Evolutionary conservation across 2,329 filamentous ascomycete species (phyloP).

Genomic region (Cryphonectria carpinicola): DNA sequence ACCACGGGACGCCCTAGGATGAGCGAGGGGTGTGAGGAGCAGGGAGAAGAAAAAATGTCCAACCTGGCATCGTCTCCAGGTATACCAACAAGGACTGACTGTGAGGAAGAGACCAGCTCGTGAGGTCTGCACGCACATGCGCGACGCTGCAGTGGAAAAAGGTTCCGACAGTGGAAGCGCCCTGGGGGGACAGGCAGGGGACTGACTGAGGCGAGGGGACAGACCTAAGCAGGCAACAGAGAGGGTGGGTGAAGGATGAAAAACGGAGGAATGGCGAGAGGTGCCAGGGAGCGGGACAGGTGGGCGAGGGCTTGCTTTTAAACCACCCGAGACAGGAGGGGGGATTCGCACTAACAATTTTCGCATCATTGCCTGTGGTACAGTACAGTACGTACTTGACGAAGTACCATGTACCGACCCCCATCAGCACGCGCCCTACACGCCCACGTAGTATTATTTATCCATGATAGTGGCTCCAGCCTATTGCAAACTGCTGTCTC

Average conservation of each 20-base stretch:
- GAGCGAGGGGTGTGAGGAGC: neutral
- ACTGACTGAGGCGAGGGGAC: neutral
- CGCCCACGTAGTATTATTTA: neutral
- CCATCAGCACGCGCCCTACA: neutral
- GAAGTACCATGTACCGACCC: neutral
- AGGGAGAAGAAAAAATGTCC: neutral
- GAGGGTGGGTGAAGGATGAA: neutral
- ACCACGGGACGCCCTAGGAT: constrained; percentile 15
- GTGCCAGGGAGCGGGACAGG: neutral
- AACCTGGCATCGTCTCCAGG: neutral
- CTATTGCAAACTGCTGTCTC: neutral
- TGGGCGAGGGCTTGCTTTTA: constrained; percentile 25
- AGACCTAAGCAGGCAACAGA: neutral
- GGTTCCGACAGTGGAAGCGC: neutral
- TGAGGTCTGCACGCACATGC: neutral
- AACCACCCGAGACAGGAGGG: neutral
- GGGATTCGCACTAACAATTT: constrained; percentile 23
- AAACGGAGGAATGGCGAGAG: neutral
- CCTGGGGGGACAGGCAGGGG: neutral
- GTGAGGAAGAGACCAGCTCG: neutral
- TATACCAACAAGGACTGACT: neutral
- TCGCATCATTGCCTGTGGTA: neutral
- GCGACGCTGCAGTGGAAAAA: neutral
- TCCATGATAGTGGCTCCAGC: neutral
- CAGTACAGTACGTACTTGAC: neutral